Conservation (phyloP, 1,284 basidiomycete genomes). For the Heterobasidion irregulare region DNA sequence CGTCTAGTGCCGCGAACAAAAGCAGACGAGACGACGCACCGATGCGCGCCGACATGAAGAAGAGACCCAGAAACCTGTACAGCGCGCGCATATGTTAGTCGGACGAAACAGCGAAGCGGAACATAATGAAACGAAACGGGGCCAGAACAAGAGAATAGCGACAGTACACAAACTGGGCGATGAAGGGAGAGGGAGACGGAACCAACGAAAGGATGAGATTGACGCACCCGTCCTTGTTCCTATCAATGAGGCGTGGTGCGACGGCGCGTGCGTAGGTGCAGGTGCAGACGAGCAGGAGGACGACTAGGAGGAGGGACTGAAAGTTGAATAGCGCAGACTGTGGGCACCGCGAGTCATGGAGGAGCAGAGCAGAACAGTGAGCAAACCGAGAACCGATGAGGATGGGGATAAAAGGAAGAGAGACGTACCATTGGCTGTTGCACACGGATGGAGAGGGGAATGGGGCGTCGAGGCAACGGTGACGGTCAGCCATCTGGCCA, state of each 20-base stretch:
- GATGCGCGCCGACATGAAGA: slow-evolving; percentile 91
- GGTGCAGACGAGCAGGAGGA: slow-evolving; percentile 92
- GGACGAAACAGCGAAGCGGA: background rate
- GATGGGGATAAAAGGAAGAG: no score
- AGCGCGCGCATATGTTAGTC: background rate
- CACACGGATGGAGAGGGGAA: no score
- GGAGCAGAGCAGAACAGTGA: background rate
- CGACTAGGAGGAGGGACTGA: slow-evolving; percentile 88
- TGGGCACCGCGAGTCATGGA: background rate
- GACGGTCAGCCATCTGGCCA: no score
- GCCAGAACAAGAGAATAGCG: background rate
- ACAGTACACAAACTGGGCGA: background rate
- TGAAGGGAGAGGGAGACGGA: background rate
- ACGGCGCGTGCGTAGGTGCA: slow-evolving; percentile 93
- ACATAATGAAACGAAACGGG: background rate
- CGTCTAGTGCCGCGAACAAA: no score
- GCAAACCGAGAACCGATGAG: no score
- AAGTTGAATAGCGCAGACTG: slow-evolving; percentile 99
- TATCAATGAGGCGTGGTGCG: slow-evolving; percentile 83
- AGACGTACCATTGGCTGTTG: no score
- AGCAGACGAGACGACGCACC: slow-evolving; percentile 39
- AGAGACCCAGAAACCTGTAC: slow-evolving; percentile 77
- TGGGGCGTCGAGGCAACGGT: no score
- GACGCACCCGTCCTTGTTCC: slow-evolving; percentile 89
- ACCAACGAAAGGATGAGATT: background rate